These are phyloP conservation scores for Adansonia grandidieri DNA, from an alignment of 441 rosid genomes.

Conservation along the genomic window DNA sequence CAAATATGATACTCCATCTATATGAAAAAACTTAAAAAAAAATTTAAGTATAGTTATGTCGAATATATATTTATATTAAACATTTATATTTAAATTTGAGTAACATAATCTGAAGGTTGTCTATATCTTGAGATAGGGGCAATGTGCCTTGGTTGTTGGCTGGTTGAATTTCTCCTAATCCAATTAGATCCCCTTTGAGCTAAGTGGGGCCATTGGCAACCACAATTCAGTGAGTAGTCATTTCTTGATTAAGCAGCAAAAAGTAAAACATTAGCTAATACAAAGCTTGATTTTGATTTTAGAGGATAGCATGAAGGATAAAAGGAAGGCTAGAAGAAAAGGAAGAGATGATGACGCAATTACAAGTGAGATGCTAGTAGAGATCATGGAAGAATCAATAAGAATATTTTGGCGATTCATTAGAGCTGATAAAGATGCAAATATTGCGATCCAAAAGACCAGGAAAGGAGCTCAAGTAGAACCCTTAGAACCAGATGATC, in stretches of 20 bases:
- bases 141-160: conserved; percentile 5
- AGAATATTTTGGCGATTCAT: conserved; percentile 80
- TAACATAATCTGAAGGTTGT: background rate
- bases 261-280: conserved; percentile 19
- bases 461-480: conserved; percentile 56
- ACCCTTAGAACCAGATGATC: conserved; percentile 56
- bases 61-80: too few species aligned
- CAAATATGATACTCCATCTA: too few species aligned
- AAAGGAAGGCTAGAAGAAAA: conserved; percentile 47
- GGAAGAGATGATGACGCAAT: conserved; percentile 49
- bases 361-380: conserved; percentile 64
- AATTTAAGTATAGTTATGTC: too few species aligned
- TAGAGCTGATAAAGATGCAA: conserved; percentile 71
- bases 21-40: too few species aligned
- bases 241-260: conserved; percentile 30
- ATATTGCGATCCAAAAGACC: conserved; percentile 38
- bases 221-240: background rate
- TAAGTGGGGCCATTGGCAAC: conserved; percentile 9
- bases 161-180: conserved; percentile 8
- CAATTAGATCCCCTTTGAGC: conserved; percentile 14
- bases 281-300: background rate
- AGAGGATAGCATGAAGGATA: conserved; percentile 70
- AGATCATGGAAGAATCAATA: conserved; percentile 87
- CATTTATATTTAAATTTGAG: too few species aligned
- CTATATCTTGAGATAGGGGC: background rate